Base-by-base conservation (phyloP, 371 early-diverging fungal species). In the Syncephalastrum sp. region DNA sequence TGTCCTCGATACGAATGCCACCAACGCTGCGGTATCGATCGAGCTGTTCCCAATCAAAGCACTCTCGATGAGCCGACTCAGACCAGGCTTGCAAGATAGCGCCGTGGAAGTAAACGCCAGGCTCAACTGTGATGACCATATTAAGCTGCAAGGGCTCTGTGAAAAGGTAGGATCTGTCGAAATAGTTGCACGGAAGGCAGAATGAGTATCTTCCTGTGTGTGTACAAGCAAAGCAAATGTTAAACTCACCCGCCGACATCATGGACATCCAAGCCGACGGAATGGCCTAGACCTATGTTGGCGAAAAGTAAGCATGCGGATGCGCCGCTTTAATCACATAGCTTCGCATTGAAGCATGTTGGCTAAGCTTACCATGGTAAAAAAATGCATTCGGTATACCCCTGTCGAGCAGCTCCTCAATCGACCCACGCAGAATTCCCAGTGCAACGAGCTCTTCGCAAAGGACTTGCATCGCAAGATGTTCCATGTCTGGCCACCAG, bases 91-190 rank as follows among this genome's bases (percentile, higher is more conserved):
- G 56, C 5, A 86, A 67, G 48, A 75, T 67, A 4, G 69, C 69
- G 21, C 77, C 73, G 48, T 85, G 81, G 64, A 86, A 86, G 53
- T 86, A 86, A 21, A 84, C 57, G 0, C 97, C 97, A 7, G 97
- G 97, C 69, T 96, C 97, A n/a, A 94, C 91, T 1, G 97, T 96
- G n/a, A 96, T 81, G 13, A 88, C 89, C 90, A 94, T 94, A 47
- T 90, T 83, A 8, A 83, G 65, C 53, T 85, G 79, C 53, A 96
- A 77, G 6, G 79, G 75, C 38, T 65, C 41, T n/a, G 59, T 59
- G 1, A 66, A 13, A 3, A 50, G 27, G 2, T 21, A 14, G 29
- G 52, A 42, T 42, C 24, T n/a, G 14, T 21, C 16, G 14, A 46
- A 15, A 47, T 25, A 47, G 21, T 21, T 1, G 12, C 27, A 27